phyloP scores from a whole-genome alignment of 306 rosid genomes.

The Arachis stenosperma region DNA sequence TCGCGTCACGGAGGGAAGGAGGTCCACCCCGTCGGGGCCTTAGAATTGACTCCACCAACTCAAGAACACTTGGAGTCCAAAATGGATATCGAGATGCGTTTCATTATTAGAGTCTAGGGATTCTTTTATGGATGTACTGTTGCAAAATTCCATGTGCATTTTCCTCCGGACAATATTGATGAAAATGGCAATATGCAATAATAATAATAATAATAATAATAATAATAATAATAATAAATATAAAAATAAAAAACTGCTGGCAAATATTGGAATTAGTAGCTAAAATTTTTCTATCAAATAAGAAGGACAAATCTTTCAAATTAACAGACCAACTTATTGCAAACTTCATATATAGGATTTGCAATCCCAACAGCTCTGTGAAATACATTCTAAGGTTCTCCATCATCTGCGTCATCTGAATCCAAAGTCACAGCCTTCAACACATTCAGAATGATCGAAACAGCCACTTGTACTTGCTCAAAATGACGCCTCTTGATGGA shows the following conservation, averaged over 20 bases:
- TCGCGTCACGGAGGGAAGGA: constrained; percentile 81
- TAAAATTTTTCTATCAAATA: constrained; percentile 31
- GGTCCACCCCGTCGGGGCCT: constrained; percentile 89
- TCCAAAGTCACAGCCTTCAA: too few species aligned
- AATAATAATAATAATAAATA: too few species aligned
- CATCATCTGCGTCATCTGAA: too few species aligned
- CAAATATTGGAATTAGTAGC: constrained; percentile 32
- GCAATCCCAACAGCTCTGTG: constrained; percentile 67
- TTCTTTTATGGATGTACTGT: constrained; percentile 45
- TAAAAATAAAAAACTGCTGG: constrained; percentile 30
- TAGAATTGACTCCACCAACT: constrained; percentile 68
- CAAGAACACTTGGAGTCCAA: constrained; percentile 69
- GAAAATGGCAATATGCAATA: constrained; percentile 73
- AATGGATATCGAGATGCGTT: constrained; percentile 35
- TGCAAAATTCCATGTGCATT: constrained; percentile 58
- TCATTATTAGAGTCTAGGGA: constrained; percentile 29
- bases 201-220: not conserved
- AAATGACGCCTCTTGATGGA: too few species aligned
- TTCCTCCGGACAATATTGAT: constrained; percentile 67
- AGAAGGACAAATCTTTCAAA: too few species aligned
- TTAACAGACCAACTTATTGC: constrained; percentile 39
- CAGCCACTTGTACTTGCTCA: too few species aligned
- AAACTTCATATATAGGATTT: constrained; percentile 62
- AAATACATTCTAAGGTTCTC: constrained; percentile 45
- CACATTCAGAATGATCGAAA: too few species aligned